These are phyloP conservation scores for Pharus latifolius DNA, from an alignment of 176 grass and related monocot species.

Conservation along the genomic window DNA sequence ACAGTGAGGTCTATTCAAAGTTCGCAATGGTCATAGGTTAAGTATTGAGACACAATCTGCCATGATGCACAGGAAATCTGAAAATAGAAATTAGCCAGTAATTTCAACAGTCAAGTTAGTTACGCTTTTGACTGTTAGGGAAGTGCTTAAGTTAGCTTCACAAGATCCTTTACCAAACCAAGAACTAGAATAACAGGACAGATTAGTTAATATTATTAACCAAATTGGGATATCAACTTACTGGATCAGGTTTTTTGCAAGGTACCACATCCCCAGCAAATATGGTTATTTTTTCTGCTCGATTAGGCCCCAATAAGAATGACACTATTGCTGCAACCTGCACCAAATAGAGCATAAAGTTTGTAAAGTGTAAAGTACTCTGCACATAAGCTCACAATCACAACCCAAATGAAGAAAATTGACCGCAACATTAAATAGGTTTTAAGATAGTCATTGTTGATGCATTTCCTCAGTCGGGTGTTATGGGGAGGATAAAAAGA, in stretches of 20 bases:
- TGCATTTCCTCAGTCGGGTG: neutral
- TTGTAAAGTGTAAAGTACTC: neutral
- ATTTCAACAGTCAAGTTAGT: neutral
- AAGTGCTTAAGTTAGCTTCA: neutral
- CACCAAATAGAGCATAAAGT: neutral
- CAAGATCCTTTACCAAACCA: neutral
- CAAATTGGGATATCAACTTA: conserved; percentile 30
- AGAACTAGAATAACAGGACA: neutral
- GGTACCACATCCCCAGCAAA: conserved; percentile 98
- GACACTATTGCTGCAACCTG: conserved; percentile 97
- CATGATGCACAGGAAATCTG: neutral
- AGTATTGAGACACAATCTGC: neutral
- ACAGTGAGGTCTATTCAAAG: no score
- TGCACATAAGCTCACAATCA: neutral
- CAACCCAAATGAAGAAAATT: neutral
- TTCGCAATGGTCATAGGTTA: no score
- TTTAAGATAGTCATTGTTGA: neutral
- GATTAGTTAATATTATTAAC: neutral
- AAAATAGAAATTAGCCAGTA: neutral
- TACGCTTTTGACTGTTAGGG: neutral
- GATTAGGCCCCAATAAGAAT: conserved; percentile 59
- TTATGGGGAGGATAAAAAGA: neutral
- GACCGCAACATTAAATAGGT: neutral
- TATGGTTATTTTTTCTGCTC: conserved; percentile 85
- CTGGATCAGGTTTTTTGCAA: conserved; percentile 93